Conservation (phyloP, 2,329 filamentous ascomycete species). For the Graphilbum sp. region DNA sequence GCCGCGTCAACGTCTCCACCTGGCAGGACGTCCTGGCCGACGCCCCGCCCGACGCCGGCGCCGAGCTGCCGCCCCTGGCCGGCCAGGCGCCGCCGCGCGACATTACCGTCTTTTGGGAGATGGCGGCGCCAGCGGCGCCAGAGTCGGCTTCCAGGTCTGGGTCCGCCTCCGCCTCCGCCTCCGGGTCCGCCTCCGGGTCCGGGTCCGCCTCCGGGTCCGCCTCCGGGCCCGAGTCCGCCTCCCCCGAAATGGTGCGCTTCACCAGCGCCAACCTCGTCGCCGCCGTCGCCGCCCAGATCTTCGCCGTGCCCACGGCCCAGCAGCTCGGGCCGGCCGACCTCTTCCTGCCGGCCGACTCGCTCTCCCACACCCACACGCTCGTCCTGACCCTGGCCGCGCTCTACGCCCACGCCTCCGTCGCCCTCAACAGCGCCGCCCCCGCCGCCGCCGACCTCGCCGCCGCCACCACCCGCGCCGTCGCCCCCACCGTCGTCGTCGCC, state of each 20-base stretch:
- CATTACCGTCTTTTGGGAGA: constrained; percentile 53
- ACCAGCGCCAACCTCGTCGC: constrained; percentile 73
- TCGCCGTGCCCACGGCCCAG: constrained; percentile 58
- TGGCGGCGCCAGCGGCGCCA: constrained; percentile 20
- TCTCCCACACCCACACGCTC: constrained; percentile 66
- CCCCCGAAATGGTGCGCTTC: constrained; percentile 74
- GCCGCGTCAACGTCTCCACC: constrained; percentile 65
- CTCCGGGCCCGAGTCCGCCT: constrained; percentile 32
- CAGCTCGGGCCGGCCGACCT: constrained; percentile 60
- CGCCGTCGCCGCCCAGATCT: constrained; percentile 63
- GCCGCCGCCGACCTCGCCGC: constrained; percentile 53
- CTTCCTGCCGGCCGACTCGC: constrained; percentile 68
- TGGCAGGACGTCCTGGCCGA: constrained; percentile 85
- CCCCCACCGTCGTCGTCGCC: constrained; percentile 69
- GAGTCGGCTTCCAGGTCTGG: background rate
- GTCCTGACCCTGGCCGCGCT: constrained; percentile 68
- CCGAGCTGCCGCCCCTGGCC: constrained; percentile 48
- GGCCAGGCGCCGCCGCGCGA: constrained; percentile 35
- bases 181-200: background rate
- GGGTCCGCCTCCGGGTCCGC: background rate
- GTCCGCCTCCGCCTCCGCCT: background rate
- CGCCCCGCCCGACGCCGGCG: constrained; percentile 37
- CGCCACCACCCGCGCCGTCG: constrained; percentile 56
- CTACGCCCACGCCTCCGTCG: constrained; percentile 69
- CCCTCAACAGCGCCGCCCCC: constrained; percentile 76